These are phyloP conservation scores for Phytophthora nicotianae DNA, from an alignment of 352 stramenopile species.

Conservation along the genomic window DNA sequence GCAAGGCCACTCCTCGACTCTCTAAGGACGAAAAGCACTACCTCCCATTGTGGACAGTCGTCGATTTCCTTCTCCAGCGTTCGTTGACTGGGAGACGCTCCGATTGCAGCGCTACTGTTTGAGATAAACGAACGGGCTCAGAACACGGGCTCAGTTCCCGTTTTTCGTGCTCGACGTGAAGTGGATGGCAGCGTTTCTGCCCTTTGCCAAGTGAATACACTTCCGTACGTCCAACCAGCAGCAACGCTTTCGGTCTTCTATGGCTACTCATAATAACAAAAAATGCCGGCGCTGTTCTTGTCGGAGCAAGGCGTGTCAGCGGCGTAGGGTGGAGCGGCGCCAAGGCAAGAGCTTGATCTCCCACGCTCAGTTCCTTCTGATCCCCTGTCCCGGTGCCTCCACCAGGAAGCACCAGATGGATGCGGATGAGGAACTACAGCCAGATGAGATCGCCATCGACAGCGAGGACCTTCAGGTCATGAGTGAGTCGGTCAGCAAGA, in stretches of 20 bases:
- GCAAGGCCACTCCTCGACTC: background rate
- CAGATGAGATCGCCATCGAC: slow-evolving; percentile 22
- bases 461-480: slow-evolving; percentile 29
- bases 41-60: background rate
- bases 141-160: slow-evolving; percentile 18
- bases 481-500: slow-evolving; percentile 31
- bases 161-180: slow-evolving; percentile 29
- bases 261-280: slow-evolving; percentile 17
- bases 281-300: slow-evolving; percentile 21
- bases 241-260: background rate
- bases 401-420: slow-evolving; percentile 10
- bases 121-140: background rate
- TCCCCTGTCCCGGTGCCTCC: background rate
- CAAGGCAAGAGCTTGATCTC: slow-evolving; percentile 11
- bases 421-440: slow-evolving; percentile 1
- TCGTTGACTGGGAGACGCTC: slow-evolving; percentile 23
- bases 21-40: background rate
- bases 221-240: slow-evolving; percentile 3
- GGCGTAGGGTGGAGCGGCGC: slow-evolving; percentile 4
- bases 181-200: background rate
- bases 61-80: slow-evolving; percentile 27
- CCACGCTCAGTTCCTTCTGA: slow-evolving; percentile 15
- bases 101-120: slow-evolving; percentile 1
- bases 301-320: slow-evolving; percentile 20
- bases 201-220: background rate